phyloP scores from a whole-genome alignment of 805 yeast genomes.

The Metschnikowia reukaufii region DNA sequence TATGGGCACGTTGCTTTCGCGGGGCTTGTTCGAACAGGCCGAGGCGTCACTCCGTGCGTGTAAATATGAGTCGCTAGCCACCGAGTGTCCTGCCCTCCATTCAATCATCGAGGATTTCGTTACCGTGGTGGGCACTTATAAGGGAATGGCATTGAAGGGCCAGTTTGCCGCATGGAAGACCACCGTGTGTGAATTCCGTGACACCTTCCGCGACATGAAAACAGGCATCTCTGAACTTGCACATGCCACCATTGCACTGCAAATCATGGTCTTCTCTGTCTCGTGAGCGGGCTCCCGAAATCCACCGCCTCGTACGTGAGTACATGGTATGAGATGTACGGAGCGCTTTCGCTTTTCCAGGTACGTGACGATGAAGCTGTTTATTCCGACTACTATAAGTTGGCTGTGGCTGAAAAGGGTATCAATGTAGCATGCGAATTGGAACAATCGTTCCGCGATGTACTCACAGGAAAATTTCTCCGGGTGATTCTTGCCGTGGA shows the following conservation, averaged over 20 bases:
- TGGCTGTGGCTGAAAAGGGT: slow-evolving; percentile 33
- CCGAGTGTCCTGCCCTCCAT: slow-evolving; percentile 31
- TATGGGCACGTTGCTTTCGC: slow-evolving; percentile 51
- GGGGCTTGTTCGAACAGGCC: slow-evolving; percentile 65
- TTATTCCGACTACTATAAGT: slow-evolving; percentile 34
- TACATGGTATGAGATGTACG: slow-evolving; percentile 68
- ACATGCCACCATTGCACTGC: slow-evolving; percentile 30
- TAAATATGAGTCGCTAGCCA: slow-evolving; percentile 40
- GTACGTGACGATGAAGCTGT: slow-evolving; percentile 46
- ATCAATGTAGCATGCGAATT: slow-evolving; percentile 8
- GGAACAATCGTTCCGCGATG: slow-evolving; percentile 48
- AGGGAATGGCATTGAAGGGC: slow-evolving; percentile 38
- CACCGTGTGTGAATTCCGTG: slow-evolving; percentile 50
- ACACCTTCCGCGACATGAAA: slow-evolving; percentile 30
- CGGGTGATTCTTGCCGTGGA: slow-evolving; percentile 60
- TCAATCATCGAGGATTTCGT: slow-evolving; percentile 43
- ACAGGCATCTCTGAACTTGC: slow-evolving; percentile 25
- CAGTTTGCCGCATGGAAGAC: slow-evolving; percentile 52
- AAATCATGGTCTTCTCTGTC: slow-evolving; percentile 44
- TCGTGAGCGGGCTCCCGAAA: slow-evolving; percentile 49
- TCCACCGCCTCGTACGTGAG: slow-evolving; percentile 52
- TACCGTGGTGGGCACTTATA: slow-evolving; percentile 40
- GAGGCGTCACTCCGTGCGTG: slow-evolving; percentile 45
- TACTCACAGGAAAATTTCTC: slow-evolving; percentile 55
- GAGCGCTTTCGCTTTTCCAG: slow-evolving; percentile 57